Conservation (phyloP, 2,329 filamentous ascomycete genomes). For the Lachnellula suecica region DNA sequence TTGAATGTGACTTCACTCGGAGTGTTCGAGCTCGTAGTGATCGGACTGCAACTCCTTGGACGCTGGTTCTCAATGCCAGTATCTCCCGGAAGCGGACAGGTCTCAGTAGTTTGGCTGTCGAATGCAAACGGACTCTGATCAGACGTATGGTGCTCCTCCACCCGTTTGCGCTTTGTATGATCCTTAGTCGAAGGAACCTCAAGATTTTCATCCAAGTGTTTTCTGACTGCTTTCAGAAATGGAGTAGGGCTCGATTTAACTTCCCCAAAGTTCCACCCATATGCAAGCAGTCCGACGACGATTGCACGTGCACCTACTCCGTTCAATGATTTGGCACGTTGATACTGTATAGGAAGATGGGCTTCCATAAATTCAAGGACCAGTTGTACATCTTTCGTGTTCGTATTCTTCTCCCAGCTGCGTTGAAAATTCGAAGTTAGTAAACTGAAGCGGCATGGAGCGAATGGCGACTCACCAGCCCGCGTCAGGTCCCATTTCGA, state of each 20-base stretch:
- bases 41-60: not conserved
- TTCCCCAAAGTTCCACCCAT: not conserved
- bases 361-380: too few relatives aligned
- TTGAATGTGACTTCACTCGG: not conserved
- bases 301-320: not conserved
- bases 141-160: not conserved
- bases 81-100: too few relatives aligned
- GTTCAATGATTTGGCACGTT: not conserved
- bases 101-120: not conserved
- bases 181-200: not conserved
- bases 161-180: not conserved
- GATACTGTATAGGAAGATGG: not conserved
- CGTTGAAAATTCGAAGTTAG: too few relatives aligned
- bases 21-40: not conserved
- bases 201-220: not conserved
- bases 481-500: too few relatives aligned
- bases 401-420: too few relatives aligned
- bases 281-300: not conserved
- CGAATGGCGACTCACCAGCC: too few relatives aligned
- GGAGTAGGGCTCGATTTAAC: not conserved
- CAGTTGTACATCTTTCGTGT: too few relatives aligned
- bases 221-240: not conserved
- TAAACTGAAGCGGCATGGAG: too few relatives aligned
- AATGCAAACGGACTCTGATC: not conserved
- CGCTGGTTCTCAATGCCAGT: not conserved